phyloP scores from a whole-genome alignment of 2,329 filamentous ascomycete genomes.

The Microdochium bolleyi region DNA sequence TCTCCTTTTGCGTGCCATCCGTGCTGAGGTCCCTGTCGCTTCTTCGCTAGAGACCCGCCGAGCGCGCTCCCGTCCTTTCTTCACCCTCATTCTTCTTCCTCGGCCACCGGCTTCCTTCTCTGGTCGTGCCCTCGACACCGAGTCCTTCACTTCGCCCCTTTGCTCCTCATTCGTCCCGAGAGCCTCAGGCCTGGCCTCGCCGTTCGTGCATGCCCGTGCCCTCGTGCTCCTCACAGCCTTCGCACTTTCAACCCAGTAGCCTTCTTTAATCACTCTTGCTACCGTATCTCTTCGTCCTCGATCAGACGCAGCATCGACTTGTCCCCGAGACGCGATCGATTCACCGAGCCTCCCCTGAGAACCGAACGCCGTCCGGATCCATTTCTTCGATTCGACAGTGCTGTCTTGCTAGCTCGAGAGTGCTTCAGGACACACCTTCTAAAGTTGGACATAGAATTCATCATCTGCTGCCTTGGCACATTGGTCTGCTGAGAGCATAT shows the following conservation, averaged over 20 bases:
- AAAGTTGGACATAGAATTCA: background rate
- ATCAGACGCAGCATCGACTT: too few relatives aligned
- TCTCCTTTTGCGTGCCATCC: constrained; percentile 4
- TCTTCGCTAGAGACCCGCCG: constrained; percentile 9
- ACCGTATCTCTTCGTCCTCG: background rate
- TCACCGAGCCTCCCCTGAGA: background rate
- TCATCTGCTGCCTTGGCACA: constrained; percentile 3
- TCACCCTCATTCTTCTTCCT: constrained; percentile 8
- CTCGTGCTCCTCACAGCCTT: background rate
- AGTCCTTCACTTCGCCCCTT: constrained; percentile 24
- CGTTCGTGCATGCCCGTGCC: background rate
- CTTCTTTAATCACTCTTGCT: background rate
- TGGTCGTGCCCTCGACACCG: constrained; percentile 8
- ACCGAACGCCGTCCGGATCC: background rate
- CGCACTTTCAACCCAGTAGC: background rate
- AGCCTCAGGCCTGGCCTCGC: background rate
- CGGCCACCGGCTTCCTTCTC: constrained; percentile 2
- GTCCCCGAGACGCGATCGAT: too few relatives aligned
- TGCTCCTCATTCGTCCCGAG: constrained; percentile 2
- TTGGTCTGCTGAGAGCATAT: background rate
- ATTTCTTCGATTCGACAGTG: background rate
- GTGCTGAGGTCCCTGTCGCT: constrained; percentile 6
- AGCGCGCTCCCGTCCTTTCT: constrained; percentile 10
- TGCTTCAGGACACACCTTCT: background rate
- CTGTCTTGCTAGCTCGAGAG: background rate